Conservation (phyloP, 23 red algal genomes). For the Pyropia yezoensis region DNA sequence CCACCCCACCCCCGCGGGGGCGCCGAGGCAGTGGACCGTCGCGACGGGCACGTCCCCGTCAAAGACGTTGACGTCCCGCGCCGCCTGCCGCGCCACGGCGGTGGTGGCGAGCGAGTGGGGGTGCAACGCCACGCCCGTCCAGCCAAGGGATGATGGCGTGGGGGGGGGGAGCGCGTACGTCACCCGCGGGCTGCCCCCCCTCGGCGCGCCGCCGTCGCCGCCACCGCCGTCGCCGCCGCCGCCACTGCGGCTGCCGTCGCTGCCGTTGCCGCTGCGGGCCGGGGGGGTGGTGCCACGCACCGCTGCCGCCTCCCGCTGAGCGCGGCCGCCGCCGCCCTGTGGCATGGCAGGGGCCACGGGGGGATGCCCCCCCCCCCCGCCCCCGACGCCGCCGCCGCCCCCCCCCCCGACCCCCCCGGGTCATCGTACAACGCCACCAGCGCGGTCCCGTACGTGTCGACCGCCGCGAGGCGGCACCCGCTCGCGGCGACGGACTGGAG, state of each 20-base stretch:
- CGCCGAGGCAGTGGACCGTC: slow-evolving; percentile 1
- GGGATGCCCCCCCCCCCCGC: not conserved
- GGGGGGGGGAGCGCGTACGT: slow-evolving; percentile 9
- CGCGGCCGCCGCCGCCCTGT: not conserved
- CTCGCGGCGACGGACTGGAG: slow-evolving; percentile 24
- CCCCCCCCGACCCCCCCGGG: not conserved
- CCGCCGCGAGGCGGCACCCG: slow-evolving; percentile 23
- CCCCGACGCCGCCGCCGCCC: too few relatives aligned
- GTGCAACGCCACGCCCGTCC: slow-evolving; percentile 42
- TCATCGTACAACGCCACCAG: slow-evolving; percentile 7
- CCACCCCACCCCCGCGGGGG: slow-evolving; percentile 11
- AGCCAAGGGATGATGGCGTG: slow-evolving; percentile 19
- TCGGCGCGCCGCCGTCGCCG: not conserved
- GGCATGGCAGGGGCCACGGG: not conserved
- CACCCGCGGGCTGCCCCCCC: not conserved
- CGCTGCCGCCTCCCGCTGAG: slow-evolving; percentile 2
- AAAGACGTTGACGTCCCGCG: slow-evolving; percentile 30
- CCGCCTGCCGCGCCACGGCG: slow-evolving; percentile 14
- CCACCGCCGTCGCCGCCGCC: not conserved
- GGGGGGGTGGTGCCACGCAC: too few relatives aligned
- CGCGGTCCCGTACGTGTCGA: slow-evolving; percentile 31
- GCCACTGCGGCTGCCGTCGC: not conserved
- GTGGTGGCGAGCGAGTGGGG: not conserved
- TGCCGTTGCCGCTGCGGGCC: too few relatives aligned
- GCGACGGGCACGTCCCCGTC: slow-evolving; percentile 22